Conservation (phyloP, 2,329 filamentous ascomycete species). For the Alternaria sp. region DNA sequence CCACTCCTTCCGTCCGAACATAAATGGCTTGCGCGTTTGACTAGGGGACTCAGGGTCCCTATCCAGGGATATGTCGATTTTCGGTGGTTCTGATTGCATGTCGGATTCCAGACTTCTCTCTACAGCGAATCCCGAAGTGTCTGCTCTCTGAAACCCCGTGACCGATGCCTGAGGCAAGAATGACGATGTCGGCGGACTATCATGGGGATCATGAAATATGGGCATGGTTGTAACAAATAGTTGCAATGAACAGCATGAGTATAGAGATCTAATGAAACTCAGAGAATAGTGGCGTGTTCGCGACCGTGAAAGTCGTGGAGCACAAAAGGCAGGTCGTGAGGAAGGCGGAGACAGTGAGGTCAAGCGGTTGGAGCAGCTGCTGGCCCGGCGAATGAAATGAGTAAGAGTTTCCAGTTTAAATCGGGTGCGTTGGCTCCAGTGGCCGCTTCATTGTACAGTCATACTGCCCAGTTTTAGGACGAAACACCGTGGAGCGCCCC, state of each 20-base stretch:
- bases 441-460: slow-evolving; percentile 29
- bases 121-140: slow-evolving; percentile 15
- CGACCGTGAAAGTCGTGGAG: slow-evolving; percentile 21
- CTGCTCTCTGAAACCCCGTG: slow-evolving; percentile 26
- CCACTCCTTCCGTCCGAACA: slow-evolving; percentile 73
- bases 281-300: slow-evolving; percentile 18
- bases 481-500: slow-evolving; percentile 30
- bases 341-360: slow-evolving; percentile 37
- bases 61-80: slow-evolving; percentile 10
- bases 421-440: slow-evolving; percentile 48
- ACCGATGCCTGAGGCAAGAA: slow-evolving; percentile 25
- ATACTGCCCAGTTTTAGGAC: slow-evolving; percentile 28
- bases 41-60: slow-evolving; percentile 28
- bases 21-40: slow-evolving; percentile 33
- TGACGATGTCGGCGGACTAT: slow-evolving; percentile 33
- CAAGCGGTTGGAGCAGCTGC: slow-evolving; percentile 43
- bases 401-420: slow-evolving; percentile 37
- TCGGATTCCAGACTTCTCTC: slow-evolving; percentile 17
- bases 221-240: slow-evolving; percentile 42
- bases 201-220: slow-evolving; percentile 51
- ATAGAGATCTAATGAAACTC: slow-evolving; percentile 15
- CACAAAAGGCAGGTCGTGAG: slow-evolving; percentile 28
- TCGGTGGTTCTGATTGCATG: slow-evolving; percentile 14
- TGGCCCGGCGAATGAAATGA: slow-evolving; percentile 41
- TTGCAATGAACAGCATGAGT: slow-evolving; percentile 36